Conservation (phyloP, 2,329 filamentous ascomycete species). For the Epichloe gansuensis region DNA sequence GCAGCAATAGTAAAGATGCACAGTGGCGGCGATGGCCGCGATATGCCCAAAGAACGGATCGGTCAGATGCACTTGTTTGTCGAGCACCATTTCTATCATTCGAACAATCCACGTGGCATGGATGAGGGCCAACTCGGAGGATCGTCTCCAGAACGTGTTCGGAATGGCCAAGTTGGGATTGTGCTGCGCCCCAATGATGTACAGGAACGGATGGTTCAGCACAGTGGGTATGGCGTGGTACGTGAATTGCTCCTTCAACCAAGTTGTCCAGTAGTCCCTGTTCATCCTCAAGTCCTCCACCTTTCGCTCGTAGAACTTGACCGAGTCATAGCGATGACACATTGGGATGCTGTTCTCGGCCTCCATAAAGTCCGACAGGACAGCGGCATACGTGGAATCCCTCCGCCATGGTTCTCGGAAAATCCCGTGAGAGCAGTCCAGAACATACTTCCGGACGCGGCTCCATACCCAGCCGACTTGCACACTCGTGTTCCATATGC, state of each 20-base stretch:
- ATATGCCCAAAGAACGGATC: slow-evolving; percentile 40
- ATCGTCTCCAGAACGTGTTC: slow-evolving; percentile 40
- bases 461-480: slow-evolving; percentile 41
- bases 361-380: slow-evolving; percentile 38
- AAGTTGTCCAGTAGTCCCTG: slow-evolving; percentile 36
- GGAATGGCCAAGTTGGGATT: slow-evolving; percentile 38
- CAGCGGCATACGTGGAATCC: slow-evolving; percentile 37
- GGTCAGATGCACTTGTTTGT: slow-evolving; percentile 33
- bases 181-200: slow-evolving; percentile 38
- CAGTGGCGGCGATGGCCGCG: slow-evolving; percentile 38
- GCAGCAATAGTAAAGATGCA: slow-evolving; percentile 41
- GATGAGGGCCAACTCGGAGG: slow-evolving; percentile 36
- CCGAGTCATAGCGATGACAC: slow-evolving; percentile 38
- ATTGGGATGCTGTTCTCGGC: slow-evolving; percentile 35
- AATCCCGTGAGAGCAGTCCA: slow-evolving; percentile 32
- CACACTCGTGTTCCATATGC: slow-evolving; percentile 37
- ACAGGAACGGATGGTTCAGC: slow-evolving; percentile 40
- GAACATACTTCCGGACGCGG: slow-evolving; percentile 31
- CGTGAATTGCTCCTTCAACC: slow-evolving; percentile 39
- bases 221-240: slow-evolving; percentile 39
- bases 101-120: slow-evolving; percentile 42
- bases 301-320: slow-evolving; percentile 37
- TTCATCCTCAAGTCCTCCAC: slow-evolving; percentile 31
- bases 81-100: slow-evolving; percentile 40
- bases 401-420: slow-evolving; percentile 38